Evolutionary conservation across 495 filamentous ascomycete species (phyloP), one percentile per base, ranked within the genome.

Genomic region (Podospora pseudopauciseta): DNA sequence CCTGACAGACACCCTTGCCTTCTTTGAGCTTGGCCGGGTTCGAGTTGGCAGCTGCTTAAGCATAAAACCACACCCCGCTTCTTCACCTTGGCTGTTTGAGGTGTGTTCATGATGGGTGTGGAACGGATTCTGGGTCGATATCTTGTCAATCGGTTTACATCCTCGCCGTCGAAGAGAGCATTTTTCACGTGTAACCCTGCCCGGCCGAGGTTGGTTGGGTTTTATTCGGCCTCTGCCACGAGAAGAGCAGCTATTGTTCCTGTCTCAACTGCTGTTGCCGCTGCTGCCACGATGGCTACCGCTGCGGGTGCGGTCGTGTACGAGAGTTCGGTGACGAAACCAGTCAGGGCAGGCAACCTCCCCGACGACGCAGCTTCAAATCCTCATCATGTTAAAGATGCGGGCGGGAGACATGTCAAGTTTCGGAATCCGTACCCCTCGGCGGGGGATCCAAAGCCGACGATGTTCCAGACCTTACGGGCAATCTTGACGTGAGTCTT

Each of bases 381-480:
- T n/a, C 32, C 67, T 4, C 79, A 81, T 56, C 79, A 81, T 58
- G 63, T 81, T 23, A 77, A 77, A 55, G 70, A 79, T 18, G 68
- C n/a, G 16, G 7, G 68, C 19, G 79, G 79, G 16, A 66, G 77
- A 27, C 75, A 72, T 26, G 44, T 77, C 67, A 73, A 70, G 67
- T 83, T 81, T 59, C 63, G 54, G 18, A 81, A 81, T 49, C 73
- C 74, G 0, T 65, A 81, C 27, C 74, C 77, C 15, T 82, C 80
- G 0, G 75, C 71, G 53, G 63, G 26, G 64, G 70, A 20, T 1
- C 27, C 53, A 2, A 39, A 15, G 11, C n/a, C 5, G 23, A 63
- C 30, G 27, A 32, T 26, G 19, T 28, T 60, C 16, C 32, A 16
- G 18, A 60, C 49, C 0, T 27, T 61, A 5, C 57, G 58, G 63